Evolutionary conservation across 176 grass and related monocot species (phyloP).

Genomic region (Puccinellia tenuiflora): DNA sequence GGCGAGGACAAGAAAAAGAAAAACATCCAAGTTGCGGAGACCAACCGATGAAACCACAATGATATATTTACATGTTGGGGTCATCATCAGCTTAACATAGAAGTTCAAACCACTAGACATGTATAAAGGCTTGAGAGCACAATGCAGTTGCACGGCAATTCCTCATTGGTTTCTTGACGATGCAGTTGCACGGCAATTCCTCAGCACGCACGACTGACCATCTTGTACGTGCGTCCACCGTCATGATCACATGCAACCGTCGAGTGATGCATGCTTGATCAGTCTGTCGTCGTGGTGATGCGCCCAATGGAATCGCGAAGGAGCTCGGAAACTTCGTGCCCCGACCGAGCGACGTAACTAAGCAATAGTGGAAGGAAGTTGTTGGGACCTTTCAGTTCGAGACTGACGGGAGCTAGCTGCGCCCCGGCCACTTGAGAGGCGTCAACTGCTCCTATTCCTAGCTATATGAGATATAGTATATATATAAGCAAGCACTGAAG

Average conservation of each 20-base stretch:
- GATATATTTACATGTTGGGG: background rate
- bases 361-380: background rate
- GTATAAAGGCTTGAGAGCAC: too few species aligned
- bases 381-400: too few species aligned
- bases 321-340: background rate
- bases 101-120: background rate
- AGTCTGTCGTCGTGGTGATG: background rate
- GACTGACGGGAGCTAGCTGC: too few species aligned
- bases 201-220: too few species aligned
- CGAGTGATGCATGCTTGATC: background rate
- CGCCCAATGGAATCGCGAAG: background rate
- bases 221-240: background rate
- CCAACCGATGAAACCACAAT: too few species aligned
- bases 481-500: too few species aligned
- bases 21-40: too few species aligned
- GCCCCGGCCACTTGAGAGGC: too few species aligned
- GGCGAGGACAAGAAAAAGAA: too few species aligned
- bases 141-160: too few species aligned
- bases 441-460: too few species aligned
- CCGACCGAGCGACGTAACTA: background rate
- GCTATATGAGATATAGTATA: too few species aligned
- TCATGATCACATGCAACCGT: background rate
- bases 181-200: background rate
- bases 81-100: background rate
- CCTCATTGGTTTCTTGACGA: background rate